Conservation (phyloP, 2,329 filamentous ascomycete genomes). For the Elsinoe fawcettii region DNA sequence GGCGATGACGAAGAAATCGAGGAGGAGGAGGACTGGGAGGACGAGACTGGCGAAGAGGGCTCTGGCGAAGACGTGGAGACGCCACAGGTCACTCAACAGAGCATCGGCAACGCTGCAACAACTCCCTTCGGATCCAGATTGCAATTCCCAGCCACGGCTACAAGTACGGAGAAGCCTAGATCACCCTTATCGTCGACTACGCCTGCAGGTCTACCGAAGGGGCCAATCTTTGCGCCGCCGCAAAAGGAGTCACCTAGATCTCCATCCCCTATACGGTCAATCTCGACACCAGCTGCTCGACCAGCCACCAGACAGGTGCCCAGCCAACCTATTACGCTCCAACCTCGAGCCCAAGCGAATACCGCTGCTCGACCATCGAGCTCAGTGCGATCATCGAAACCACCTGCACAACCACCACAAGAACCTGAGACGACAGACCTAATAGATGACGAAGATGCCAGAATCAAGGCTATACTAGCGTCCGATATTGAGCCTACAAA, state of each 20-base stretch:
- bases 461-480: slow-evolving; percentile 55
- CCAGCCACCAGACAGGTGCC: slow-evolving; percentile 16
- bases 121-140: slow-evolving; percentile 17
- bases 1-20: slow-evolving; percentile 28
- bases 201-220: slow-evolving; percentile 18
- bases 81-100: slow-evolving; percentile 8
- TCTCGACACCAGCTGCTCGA: slow-evolving; percentile 40
- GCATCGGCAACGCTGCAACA: slow-evolving; percentile 2
- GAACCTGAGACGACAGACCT: slow-evolving; percentile 41
- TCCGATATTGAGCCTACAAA: slow-evolving; percentile 55
- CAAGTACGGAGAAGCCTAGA: background rate
- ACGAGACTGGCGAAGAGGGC: slow-evolving; percentile 37
- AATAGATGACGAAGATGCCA: slow-evolving; percentile 62
- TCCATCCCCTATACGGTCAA: slow-evolving; percentile 61
- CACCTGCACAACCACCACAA: slow-evolving; percentile 27
- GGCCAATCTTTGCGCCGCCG: slow-evolving; percentile 18
- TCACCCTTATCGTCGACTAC: slow-evolving; percentile 17
- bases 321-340: slow-evolving; percentile 18
- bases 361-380: slow-evolving; percentile 22
- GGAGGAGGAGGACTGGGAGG: slow-evolving; percentile 27
- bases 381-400: slow-evolving; percentile 21
- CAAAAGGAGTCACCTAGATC: slow-evolving; percentile 48
- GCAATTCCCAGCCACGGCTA: slow-evolving; percentile 15
- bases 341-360: slow-evolving; percentile 13
- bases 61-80: slow-evolving; percentile 40